phyloP scores from a whole-genome alignment of 2,329 filamentous ascomycete species.

The Fusarium pseudocircinatum region DNA sequence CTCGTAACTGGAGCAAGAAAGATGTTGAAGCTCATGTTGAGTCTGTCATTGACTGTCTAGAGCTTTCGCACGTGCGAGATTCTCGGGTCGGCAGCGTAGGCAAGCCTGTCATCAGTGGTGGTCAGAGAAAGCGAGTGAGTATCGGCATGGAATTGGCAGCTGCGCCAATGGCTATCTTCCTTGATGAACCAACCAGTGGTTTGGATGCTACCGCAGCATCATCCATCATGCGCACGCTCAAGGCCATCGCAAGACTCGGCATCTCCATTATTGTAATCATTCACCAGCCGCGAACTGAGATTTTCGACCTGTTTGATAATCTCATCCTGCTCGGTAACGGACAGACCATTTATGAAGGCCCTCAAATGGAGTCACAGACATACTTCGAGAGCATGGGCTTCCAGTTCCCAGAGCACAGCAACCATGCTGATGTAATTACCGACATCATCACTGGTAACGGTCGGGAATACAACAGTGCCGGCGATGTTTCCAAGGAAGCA shows the following conservation, averaged over 20 bases:
- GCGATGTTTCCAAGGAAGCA: constrained; percentile 58
- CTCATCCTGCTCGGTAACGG: constrained; percentile 65
- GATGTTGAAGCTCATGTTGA: constrained; percentile 65
- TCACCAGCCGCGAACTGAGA: constrained; percentile 68
- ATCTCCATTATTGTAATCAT: constrained; percentile 68
- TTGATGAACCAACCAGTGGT: constrained; percentile 64
- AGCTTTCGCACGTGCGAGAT: constrained; percentile 61
- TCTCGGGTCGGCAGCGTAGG: constrained; percentile 61
- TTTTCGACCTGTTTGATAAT: constrained; percentile 66
- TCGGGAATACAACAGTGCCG: constrained; percentile 56
- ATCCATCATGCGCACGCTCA: constrained; percentile 64
- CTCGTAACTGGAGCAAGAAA: constrained; percentile 58
- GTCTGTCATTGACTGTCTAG: constrained; percentile 63
- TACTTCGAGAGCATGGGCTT: constrained; percentile 66
- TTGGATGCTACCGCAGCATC: constrained; percentile 65
- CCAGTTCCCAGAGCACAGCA: constrained; percentile 58
- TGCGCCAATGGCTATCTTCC: constrained; percentile 64
- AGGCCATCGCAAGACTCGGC: constrained; percentile 62
- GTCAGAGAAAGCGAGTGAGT: constrained; percentile 66
- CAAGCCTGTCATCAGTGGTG: constrained; percentile 64
- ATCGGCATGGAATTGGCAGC: constrained; percentile 69
- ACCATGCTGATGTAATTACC: constrained; percentile 67
- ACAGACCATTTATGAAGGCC: constrained; percentile 64
- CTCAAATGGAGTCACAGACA: constrained; percentile 52
- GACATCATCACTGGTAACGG: constrained; percentile 70